A percentile compares a stretch with the other conserved stretches of the same genome.
Conservation (phyloP, 1,284 basidiomycete genomes). For the Cryptococcus neoformans region DNA sequence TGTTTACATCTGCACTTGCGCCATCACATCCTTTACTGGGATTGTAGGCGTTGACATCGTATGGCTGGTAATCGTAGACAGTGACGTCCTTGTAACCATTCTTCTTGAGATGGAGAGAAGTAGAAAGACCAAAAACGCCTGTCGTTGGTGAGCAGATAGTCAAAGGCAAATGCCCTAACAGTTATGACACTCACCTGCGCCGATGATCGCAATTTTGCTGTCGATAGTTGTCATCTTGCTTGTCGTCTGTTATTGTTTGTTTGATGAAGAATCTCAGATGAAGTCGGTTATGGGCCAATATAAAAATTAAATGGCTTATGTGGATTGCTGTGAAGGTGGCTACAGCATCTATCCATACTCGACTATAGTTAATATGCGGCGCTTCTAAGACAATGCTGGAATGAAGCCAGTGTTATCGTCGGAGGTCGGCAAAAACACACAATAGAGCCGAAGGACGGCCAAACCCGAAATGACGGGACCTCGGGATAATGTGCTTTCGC, state of each 20-base stretch:
- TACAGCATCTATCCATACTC: background rate
- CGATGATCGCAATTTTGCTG: slow-evolving; percentile 19
- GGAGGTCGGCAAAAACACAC: no score
- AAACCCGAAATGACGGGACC: no score
- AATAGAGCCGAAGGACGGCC: no score
- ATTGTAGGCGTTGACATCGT: slow-evolving; percentile 18
- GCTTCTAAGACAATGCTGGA: background rate
- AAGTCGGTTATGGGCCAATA: background rate
- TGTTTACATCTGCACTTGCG: slow-evolving; percentile 28
- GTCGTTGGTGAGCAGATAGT: no score
- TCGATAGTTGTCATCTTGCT: slow-evolving; percentile 9
- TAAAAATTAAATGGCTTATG: background rate
- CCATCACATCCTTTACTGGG: slow-evolving; percentile 23
- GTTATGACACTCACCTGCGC: slow-evolving; percentile 5
- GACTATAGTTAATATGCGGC: background rate
- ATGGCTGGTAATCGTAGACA: slow-evolving; percentile 23
- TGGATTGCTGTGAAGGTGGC: background rate
- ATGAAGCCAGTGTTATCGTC: background rate
- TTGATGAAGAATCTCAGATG: background rate
- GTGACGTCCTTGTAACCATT: slow-evolving; percentile 26
- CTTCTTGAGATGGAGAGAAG: slow-evolving; percentile 16
- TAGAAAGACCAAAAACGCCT: slow-evolving; percentile 22
- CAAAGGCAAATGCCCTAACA: no score
- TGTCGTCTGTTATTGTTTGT: background rate
- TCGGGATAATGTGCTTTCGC: no score